A percentile compares a stretch with the other conserved stretches of the same genome.
Conservation (phyloP, 2,329 filamentous ascomycete species). For the Knoxdaviesia proteae region DNA sequence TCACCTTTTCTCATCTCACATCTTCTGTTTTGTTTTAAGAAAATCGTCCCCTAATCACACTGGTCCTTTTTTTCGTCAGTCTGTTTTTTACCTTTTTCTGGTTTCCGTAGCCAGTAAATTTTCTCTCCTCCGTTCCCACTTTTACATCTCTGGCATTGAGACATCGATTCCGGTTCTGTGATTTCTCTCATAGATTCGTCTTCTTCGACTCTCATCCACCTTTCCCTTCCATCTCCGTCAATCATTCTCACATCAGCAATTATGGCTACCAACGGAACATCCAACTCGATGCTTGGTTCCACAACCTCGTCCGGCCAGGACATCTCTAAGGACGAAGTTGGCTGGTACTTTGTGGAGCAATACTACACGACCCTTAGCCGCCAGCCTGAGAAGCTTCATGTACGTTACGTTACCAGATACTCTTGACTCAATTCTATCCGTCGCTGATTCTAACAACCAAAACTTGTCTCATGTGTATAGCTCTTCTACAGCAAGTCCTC, state of each 20-base stretch:
- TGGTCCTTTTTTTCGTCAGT: neutral
- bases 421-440: too few species aligned
- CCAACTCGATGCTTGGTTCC: constrained; percentile 20
- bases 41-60: neutral
- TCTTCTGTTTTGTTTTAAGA: neutral
- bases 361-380: constrained; percentile 98
- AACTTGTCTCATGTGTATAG: constrained; percentile 14
- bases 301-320: constrained; percentile 10
- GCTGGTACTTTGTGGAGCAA: constrained; percentile 98
- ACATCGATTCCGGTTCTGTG: neutral
- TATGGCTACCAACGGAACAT: constrained; percentile 39
- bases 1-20: constrained; percentile 1
- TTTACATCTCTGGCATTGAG: neutral
- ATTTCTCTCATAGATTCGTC: neutral
- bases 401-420: constrained; percentile 16
- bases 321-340: constrained; percentile 69
- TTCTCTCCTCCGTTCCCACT: constrained; percentile 1
- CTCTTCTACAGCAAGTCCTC: constrained; percentile 95
- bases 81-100: neutral
- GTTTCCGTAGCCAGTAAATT: too few species aligned
- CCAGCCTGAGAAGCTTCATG: constrained; percentile 77
- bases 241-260: constrained; percentile 6
- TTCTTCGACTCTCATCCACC: neutral
- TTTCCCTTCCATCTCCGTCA: neutral
- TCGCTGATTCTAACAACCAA: too few species aligned